Conservation (phyloP, 2,329 filamentous ascomycete species). For the Pezicula radicicola region DNA sequence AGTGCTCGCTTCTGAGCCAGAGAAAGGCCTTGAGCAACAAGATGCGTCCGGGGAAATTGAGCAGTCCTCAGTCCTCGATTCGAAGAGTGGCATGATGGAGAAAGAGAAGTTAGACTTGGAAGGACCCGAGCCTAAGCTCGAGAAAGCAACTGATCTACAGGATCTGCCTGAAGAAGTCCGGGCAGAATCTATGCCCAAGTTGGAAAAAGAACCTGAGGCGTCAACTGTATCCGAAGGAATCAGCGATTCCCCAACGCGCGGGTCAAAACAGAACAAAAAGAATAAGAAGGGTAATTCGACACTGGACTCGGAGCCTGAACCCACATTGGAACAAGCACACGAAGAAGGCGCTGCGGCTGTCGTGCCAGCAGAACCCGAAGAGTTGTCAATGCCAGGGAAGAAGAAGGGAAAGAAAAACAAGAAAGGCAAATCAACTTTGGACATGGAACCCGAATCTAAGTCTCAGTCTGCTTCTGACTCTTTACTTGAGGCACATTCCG, state of each 20-base stretch:
- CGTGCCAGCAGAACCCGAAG: background rate
- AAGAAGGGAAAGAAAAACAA: conserved; percentile 31
- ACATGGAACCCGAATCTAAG: conserved; percentile 10
- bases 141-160: background rate
- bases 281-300: conserved; percentile 34
- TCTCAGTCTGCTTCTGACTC: background rate
- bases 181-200: background rate
- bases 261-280: conserved; percentile 9
- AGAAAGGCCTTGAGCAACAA: background rate
- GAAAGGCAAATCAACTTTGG: conserved; percentile 24
- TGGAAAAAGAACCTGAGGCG: background rate
- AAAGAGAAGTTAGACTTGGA: background rate
- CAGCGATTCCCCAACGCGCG: background rate
- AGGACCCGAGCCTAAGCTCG: background rate
- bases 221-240: background rate
- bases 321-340: background rate
- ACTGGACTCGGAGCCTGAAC: background rate
- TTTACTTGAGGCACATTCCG: background rate
- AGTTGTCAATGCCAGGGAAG: conserved; percentile 1
- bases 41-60: background rate
- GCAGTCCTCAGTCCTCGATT: background rate
- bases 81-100: background rate
- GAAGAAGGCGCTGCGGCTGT: background rate
- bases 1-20: background rate
- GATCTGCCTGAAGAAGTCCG: background rate